Conservation (phyloP, 306 rosid genomes). For the Morella rubra region DNA sequence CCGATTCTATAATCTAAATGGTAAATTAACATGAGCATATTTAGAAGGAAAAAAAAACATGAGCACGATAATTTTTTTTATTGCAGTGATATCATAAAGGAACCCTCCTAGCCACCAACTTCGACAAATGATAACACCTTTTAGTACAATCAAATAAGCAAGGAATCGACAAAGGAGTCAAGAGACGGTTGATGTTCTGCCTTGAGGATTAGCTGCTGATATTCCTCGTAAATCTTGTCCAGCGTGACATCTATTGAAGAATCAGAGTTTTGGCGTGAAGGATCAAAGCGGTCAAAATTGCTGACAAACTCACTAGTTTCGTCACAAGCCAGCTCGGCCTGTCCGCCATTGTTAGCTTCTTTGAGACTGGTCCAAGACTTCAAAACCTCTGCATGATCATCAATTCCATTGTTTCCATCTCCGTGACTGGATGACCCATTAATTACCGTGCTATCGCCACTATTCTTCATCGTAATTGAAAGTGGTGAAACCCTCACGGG, state of each 20-base stretch:
- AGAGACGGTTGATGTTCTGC: conserved; percentile 39
- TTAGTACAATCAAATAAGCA: conserved; percentile 28
- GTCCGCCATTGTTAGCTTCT: neutral
- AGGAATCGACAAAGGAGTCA: conserved; percentile 54
- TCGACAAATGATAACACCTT: neutral
- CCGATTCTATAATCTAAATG: no score
- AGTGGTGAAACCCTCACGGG: conserved; percentile 54
- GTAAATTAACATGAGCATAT: no score
- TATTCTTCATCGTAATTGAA: neutral
- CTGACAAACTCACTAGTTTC: conserved; percentile 26
- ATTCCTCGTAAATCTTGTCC: conserved; percentile 59
- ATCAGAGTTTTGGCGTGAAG: conserved; percentile 14
- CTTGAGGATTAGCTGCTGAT: conserved; percentile 47
- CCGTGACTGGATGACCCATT: neutral
- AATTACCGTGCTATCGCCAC: neutral
- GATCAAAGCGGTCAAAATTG: neutral
- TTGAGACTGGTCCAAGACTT: conserved; percentile 6
- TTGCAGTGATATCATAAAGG: neutral
- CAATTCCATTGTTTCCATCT: neutral
- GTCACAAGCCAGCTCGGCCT: neutral
- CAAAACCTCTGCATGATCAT: neutral
- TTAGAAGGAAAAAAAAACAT: no score
- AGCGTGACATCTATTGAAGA: conserved; percentile 10
- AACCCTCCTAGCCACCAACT: neutral
- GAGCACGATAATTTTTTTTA: neutral